Conservation (phyloP, 2,329 filamentous ascomycete genomes). For the Neurospora sp. region DNA sequence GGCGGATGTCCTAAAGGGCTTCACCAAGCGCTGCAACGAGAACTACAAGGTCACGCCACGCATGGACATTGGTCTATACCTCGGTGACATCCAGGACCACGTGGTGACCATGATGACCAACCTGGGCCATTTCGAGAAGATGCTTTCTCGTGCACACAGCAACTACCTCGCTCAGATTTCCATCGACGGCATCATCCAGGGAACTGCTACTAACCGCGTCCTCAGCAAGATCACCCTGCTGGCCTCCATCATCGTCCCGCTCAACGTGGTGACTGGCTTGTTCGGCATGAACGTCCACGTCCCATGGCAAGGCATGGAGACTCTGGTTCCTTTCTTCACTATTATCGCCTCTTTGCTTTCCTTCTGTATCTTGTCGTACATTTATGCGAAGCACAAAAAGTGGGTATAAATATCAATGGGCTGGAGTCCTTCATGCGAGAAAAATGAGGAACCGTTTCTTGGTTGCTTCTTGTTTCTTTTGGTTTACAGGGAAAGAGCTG, state of each 20-base stretch:
- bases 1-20: constrained; percentile 95
- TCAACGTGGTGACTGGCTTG: constrained; percentile 81
- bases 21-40: constrained; percentile 97
- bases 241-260: constrained; percentile 88
- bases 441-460: neutral
- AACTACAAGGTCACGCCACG: constrained; percentile 91
- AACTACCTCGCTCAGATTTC: constrained; percentile 94
- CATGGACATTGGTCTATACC: constrained; percentile 91
- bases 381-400: neutral
- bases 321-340: constrained; percentile 45
- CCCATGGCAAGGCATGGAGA: constrained; percentile 46
- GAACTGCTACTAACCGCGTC: constrained; percentile 78
- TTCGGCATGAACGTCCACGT: constrained; percentile 83
- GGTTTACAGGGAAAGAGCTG: neutral
- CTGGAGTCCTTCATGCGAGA: neutral
- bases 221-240: constrained; percentile 92
- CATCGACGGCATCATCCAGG: constrained; percentile 81
- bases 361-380: constrained; percentile 31
- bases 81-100: constrained; percentile 97
- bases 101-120: constrained; percentile 99
- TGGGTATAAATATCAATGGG: neutral
- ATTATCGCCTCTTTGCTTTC: constrained; percentile 42
- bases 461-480: neutral
- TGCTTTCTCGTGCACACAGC: constrained; percentile 84
- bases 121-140: constrained; percentile 92